phyloP scores from a whole-genome alignment of 139 green algal species.

The Picochlorum sp. region DNA sequence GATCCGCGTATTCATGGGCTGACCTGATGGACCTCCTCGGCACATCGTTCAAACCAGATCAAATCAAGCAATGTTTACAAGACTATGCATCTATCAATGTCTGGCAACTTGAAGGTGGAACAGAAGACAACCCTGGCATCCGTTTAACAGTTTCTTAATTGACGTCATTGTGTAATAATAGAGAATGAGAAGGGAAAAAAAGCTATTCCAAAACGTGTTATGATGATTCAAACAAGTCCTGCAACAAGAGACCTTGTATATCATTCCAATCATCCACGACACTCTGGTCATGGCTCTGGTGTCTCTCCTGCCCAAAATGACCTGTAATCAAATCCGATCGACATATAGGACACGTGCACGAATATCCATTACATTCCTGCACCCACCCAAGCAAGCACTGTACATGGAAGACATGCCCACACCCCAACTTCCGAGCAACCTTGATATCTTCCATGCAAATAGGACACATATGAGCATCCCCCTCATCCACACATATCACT shows the following conservation, averaged over 20 bases:
- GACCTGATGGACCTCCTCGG: constrained; percentile 38
- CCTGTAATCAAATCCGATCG: constrained; percentile 28
- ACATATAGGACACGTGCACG: constrained; percentile 79
- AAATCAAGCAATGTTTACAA: constrained; percentile 33
- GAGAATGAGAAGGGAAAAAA: not conserved
- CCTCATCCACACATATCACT: not conserved
- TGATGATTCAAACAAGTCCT: no score
- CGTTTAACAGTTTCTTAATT: not conserved
- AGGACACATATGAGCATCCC: constrained; percentile 6
- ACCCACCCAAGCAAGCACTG: constrained; percentile 95
- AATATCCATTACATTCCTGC: constrained; percentile 42
- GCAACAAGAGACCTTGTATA: no score
- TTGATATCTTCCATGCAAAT: constrained; percentile 29
- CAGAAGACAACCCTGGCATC: constrained; percentile 7
- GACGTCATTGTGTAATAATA: not conserved
- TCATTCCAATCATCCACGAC: no score
- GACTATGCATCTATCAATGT: constrained; percentile 40
- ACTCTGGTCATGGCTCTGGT: no score
- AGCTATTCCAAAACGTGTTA: no score
- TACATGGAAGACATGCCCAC: constrained; percentile 89
- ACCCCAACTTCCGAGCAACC: constrained; percentile 85
- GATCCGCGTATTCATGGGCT: constrained; percentile 31
- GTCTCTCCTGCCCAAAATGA: not conserved
- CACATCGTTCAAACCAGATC: constrained; percentile 37
- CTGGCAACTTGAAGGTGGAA: constrained; percentile 25